Conservation (phyloP, 2,329 filamentous ascomycete genomes). For the Calycina herbarum region DNA sequence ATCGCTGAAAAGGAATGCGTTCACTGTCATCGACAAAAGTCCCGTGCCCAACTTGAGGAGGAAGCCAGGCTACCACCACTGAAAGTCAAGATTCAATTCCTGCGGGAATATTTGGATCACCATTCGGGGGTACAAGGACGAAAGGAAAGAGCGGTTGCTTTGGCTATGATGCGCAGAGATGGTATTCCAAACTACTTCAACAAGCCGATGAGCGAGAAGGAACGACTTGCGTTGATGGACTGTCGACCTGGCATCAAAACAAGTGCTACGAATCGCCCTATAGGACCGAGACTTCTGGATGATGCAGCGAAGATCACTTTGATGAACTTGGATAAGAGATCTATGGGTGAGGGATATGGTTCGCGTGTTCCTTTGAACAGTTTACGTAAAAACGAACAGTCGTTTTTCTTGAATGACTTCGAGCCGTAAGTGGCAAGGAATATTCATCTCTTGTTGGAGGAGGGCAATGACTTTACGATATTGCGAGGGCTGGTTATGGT, state of each 20-base stretch:
- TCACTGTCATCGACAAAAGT: constrained; percentile 18
- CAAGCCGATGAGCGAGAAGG: constrained; percentile 2
- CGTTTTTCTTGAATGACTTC: background rate
- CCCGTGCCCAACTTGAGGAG: background rate
- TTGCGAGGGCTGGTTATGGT: background rate
- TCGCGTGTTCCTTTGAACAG: background rate
- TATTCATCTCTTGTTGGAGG: background rate
- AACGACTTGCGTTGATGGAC: background rate
- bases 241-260: background rate
- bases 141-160: constrained; percentile 1
- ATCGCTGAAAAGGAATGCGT: constrained; percentile 24
- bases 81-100: background rate
- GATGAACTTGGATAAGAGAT: background rate
- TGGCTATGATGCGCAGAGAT: constrained; percentile 7
- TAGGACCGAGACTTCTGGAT: constrained; percentile 1
- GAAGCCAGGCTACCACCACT: background rate
- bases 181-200: constrained; percentile 1
- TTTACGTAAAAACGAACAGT: background rate
- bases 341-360: background rate
- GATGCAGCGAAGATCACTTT: background rate
- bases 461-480: background rate
- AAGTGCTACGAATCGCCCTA: background rate
- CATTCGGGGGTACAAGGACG: background rate
- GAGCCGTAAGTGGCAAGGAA: background rate
- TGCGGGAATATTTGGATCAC: background rate